Base-by-base conservation (phyloP, 225 moss, liverwort and hornwort genomes). In the Pseudoscleropodium purum region DNA sequence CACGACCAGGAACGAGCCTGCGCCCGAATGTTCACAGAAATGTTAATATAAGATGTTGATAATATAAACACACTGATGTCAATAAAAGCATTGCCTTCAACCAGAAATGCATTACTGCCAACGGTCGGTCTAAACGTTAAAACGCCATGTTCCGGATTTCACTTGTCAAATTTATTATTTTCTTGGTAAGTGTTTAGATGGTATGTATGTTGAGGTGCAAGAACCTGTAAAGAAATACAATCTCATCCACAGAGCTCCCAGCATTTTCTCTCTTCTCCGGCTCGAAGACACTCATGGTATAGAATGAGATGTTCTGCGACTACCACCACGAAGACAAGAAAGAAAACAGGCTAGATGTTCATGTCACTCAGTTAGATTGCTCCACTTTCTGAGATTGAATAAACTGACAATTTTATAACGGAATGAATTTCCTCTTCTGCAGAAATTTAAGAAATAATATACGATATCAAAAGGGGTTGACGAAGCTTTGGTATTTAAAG, bases 151-250 rank as follows among this genome's bases (percentile, higher is more conserved):
- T 43, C 88, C 23, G 47, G 36, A 61, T 84, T 84, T 13, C 57
- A 62, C 84, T 69, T 24, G 41, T 77, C 77, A 66, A 65, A 64
- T 51, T 26, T 62, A 61, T 81, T 86, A 41, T n/a, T 75, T 57
- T 57, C 34, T 72, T 49, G 17, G 62, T 37, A 62, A 87, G 15
- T 78, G 59, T 25, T 79, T 52, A 51, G 56, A 72, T 64, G 70
- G 25, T 54, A 49, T 15, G 26, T 36, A 79, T 36, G 75, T 68
- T 68, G 54, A 75, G 39, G 79, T 74, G 85, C 13, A 61, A 84
- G 76, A 27, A 99, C 97, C 97, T 95, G 93, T 97, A 99, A 51
- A 97, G 92, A 90, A 97, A 97, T 61, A 96, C 85, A 82, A 97
- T 87, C 69, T 99, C 96, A 73, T 95, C 91, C 67, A 90, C 81